Base-by-base conservation (phyloP, 2,329 filamentous ascomycete species). In the Fusarium continuum region DNA sequence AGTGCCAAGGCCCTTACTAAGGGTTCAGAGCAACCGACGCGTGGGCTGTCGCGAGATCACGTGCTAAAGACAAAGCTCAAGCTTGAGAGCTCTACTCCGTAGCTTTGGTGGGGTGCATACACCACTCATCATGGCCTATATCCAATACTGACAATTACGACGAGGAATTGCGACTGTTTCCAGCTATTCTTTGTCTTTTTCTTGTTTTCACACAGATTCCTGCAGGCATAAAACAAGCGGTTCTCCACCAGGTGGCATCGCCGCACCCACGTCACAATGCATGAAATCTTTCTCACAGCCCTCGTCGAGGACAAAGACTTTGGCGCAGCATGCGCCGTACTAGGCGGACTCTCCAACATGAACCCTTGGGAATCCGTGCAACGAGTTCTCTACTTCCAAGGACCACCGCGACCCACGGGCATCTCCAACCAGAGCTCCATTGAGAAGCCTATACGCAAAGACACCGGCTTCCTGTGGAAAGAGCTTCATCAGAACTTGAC, bases 251-350 rank as follows among this genome's bases (percentile, higher is more conserved):
- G n/a, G 26, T 10, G 5, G 9, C 31, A 20, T 41, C 11, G 6
- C 19, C 10, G 5, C 14, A 9, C 4, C 13, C 2, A 8, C 28
- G 44, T 23, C 19, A 35, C 16, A 35, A 46, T 54, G 84, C 82
- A 86, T 69, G 85, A 88, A 72, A 75, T 88, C 16, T 88, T 87
- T 66, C 78, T 88, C 54, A 84, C 84, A 5, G 80, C 83, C 9
- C 71, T 81, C 39, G 79, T 89, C 48, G 76, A 78, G 16, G 79
- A 83, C 50, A 76, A 74, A 55, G 83, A 86, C 64, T 77, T 84
- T 29, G 73, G 76, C 43, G 78, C 75, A 54, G 82, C 81, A 17
- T 79, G 82, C 49, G 79, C 82, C 2, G 77, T 89, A 9, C 74
- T 89, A 7, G 79, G 83, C 54, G 86, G 86, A 16, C 78, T 86